Conservation (phyloP, 352 stramenopile genomes). For the Aphanomyces stellatus region DNA sequence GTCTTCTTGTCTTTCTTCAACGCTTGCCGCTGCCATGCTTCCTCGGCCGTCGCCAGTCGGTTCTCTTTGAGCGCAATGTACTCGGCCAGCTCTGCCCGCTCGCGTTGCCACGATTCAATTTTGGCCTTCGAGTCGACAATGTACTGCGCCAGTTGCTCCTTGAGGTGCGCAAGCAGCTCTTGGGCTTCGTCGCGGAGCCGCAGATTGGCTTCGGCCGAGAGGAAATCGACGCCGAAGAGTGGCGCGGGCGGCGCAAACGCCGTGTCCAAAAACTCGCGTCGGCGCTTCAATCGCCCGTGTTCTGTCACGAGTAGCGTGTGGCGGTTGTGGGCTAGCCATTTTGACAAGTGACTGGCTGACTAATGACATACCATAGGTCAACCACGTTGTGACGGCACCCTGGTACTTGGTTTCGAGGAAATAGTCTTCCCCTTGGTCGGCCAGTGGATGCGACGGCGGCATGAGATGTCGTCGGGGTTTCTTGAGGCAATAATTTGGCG, state of each 20-base stretch:
- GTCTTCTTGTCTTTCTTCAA: slow-evolving; percentile 79
- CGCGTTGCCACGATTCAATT: slow-evolving; percentile 42
- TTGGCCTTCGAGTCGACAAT: slow-evolving; percentile 53
- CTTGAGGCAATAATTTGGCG: slow-evolving; percentile 60
- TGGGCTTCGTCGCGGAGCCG: slow-evolving; percentile 51
- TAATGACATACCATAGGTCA: background rate
- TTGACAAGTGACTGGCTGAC: background rate
- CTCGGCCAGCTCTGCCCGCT: slow-evolving; percentile 58
- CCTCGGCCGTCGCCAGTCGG: slow-evolving; percentile 59
- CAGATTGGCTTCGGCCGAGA: slow-evolving; percentile 49
- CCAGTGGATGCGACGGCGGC: slow-evolving; percentile 16
- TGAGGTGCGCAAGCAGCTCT: slow-evolving; percentile 32
- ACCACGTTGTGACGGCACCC: slow-evolving; percentile 38
- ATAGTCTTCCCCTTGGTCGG: slow-evolving; percentile 35
- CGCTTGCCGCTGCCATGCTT: slow-evolving; percentile 78
- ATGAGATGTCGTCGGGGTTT: slow-evolving; percentile 51
- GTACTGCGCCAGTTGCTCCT: slow-evolving; percentile 51
- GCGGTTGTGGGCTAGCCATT: slow-evolving; percentile 2
- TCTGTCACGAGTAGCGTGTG: background rate
- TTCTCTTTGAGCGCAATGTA: slow-evolving; percentile 72
- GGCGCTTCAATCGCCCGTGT: background rate
- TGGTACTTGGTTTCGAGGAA: slow-evolving; percentile 61
- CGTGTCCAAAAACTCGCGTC: slow-evolving; percentile 20
- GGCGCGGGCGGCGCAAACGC: slow-evolving; percentile 29
- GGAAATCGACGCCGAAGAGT: slow-evolving; percentile 59